A percentile compares a stretch with the other conserved stretches of the same genome.
Evolutionary conservation across 2,329 filamentous ascomycete genomes (phyloP).

Genomic region (Xylariaceae sp.): DNA sequence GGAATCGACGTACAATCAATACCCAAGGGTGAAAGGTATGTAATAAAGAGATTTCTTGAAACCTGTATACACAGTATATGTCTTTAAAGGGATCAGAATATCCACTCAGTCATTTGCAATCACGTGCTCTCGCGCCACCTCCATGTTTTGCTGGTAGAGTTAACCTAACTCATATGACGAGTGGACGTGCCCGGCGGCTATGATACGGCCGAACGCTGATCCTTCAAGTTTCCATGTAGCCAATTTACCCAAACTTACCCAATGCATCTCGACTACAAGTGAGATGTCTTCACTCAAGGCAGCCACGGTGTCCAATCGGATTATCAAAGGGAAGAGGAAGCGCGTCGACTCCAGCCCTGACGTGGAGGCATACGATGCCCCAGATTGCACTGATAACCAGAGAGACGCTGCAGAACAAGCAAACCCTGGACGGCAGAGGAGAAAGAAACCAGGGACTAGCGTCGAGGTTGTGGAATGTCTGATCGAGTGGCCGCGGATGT

Average conservation of each 20-base stretch:
- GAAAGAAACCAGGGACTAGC: slow-evolving; percentile 18
- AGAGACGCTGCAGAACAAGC: background rate
- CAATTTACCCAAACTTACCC: background rate
- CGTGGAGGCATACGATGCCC: slow-evolving; percentile 12
- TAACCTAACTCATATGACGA: background rate
- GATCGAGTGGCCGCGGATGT: slow-evolving; percentile 65
- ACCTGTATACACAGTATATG: too few species aligned
- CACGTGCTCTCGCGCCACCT: slow-evolving; percentile 14
- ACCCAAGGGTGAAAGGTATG: too few species aligned
- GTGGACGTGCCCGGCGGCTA: too few species aligned
- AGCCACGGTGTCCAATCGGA: slow-evolving; percentile 40
- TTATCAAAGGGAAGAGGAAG: slow-evolving; percentile 35
- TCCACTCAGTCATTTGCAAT: too few species aligned
- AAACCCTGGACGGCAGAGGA: background rate
- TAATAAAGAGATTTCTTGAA: too few species aligned
- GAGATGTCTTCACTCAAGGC: slow-evolving; percentile 43
- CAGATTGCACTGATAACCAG: too few species aligned
- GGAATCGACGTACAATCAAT: too few species aligned
- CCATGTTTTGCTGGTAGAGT: background rate
- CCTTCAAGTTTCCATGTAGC: too few species aligned
- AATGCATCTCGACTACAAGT: slow-evolving; percentile 28
- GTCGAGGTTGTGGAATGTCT: slow-evolving; percentile 27
- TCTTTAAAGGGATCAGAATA: too few species aligned
- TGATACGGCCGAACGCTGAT: too few species aligned
- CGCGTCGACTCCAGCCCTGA: slow-evolving; percentile 23